Evolutionary conservation across 768 basidiomycete species (phyloP), one percentile per base, ranked within the genome.

Genomic region (Pilatotrama ljubarskyi): DNA sequence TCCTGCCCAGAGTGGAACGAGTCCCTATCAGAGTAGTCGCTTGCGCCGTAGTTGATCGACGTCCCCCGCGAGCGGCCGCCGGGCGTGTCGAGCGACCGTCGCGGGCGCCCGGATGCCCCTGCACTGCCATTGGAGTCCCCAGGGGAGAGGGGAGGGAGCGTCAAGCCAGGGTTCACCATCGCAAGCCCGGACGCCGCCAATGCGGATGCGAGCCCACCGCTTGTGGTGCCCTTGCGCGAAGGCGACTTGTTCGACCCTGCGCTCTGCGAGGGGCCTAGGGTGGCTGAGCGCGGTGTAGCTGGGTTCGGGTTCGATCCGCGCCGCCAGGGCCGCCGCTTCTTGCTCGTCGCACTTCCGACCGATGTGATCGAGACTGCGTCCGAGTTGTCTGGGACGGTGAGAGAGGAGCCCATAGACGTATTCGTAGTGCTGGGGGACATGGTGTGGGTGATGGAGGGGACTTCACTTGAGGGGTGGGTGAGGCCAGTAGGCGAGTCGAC

Each of bases 111-210:
- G 13, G 66, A 38, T 2, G 32, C 48, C 13, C 6, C 8, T 2
- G 36, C 55, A 29, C 46, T 17, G 24, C 25, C 36, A 24, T 20
- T 49, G 18, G 40, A 55, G 18, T 46, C 56, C n/a, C 51, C 62
- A 0, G 72, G 71, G 11, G 71, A 13, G 29, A 68, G 54, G 11
- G 71, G 81, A 18, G 81, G 80, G 5, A 81, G 73, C 2, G 78
- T 77, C 55, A 84, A 70, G 1, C 76, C 76, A 0, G 84, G 76
- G 62, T 84, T 83, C 11, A 84, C 83, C 81, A 90, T 88, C 46
- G 85, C 81, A 29, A 87, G 74, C 17, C 87, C 84, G 17, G 84
- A 84, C 2, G 85, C 83, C 1, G 87, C 86, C 50, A 88, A 78
- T 1, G 87, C 88, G 51, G 80, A 79, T 4, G 88, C 87, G n/a